Evolutionary conservation across 805 yeast genomes (phyloP), one percentile per base, ranked within the genome.

Genomic region (Tetrapisispora iriomotensis): DNA sequence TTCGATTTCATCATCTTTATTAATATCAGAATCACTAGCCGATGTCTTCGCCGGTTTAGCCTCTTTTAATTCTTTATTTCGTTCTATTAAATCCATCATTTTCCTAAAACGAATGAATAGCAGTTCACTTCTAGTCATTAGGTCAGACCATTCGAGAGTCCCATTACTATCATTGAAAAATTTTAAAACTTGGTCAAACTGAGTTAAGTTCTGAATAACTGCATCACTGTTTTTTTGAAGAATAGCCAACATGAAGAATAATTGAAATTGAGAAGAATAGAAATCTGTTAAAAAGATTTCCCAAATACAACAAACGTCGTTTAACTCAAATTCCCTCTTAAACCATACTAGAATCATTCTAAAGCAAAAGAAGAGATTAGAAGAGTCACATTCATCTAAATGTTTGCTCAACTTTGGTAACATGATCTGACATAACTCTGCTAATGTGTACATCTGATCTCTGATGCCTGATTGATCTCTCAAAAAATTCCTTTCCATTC

Each of bases 301-400:
- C 97, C 97, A 90, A n/a, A 90, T 67, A 22, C 73, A 66, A 54
- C 82, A 64, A 1, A 85, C 82, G 39, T 84, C 84, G 35, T 74
- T 74, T 73, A 90, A 83, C 21, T 71, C 72, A 46, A 92, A 80
- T 54, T 92, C 98, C 36, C 98, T 74, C 58, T 92, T 92, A 58
- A 74, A 92, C 95, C 96, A 88, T 2, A 92, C 96, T 29, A 92
- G 66, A 13, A 92, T 64, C 97, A 92, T 90, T 44, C 97, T 68
- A 67, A 92, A 92, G 51, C 88, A 87, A 68, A 92, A 92, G 56
- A 92, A 92, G 45, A 92, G 69, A 55, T 92, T 88, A 23, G 79
- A 82, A 3, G 95, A 80, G 48, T 88, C 96, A 53, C 95, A 86
- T 55, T 79, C 77, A 39, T 77, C 88, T 45, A 92, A 66, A 59